Evolutionary conservation across 345 rosid species (phyloP).

Genomic region (Cochlearia excelsa): DNA sequence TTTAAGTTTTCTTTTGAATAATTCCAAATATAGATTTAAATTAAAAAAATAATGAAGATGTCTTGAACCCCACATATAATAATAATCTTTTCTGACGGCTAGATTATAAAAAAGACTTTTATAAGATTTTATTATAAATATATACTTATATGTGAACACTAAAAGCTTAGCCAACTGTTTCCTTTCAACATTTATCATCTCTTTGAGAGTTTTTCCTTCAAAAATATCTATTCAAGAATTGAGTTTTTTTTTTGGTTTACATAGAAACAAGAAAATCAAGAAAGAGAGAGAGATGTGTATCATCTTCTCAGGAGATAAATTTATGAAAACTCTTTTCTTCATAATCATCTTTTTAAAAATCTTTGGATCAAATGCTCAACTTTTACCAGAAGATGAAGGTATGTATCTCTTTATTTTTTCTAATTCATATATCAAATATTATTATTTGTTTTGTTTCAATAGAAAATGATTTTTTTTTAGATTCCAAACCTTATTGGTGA

Average conservation of each 20-base stretch:
- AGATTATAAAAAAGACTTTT: background rate
- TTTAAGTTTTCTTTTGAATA: too few species aligned
- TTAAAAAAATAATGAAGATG: too few species aligned
- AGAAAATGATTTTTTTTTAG: too few species aligned
- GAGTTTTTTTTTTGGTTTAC: background rate
- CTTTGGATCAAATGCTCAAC: constrained; percentile 49
- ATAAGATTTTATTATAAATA: background rate
- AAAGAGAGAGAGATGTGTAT: constrained; percentile 32
- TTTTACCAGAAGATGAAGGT: constrained; percentile 63
- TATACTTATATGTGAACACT: constrained; percentile 9
- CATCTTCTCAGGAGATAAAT: constrained; percentile 24
- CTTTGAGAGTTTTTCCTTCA: background rate
- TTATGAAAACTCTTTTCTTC: constrained; percentile 31
- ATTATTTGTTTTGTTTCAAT: background rate
- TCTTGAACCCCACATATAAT: constrained; percentile 12
- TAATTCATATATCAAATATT: background rate
- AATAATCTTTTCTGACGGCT: constrained; percentile 26
- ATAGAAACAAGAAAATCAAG: background rate
- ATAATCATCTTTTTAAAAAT: constrained; percentile 30
- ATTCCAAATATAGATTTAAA: too few species aligned
- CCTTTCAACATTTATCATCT: background rate
- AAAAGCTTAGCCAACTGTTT: constrained; percentile 17
- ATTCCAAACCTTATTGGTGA: too few species aligned
- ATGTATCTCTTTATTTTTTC: background rate
- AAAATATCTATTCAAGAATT: background rate